Conservation (phyloP, 768 basidiomycete species). For the Dioszegia hungarica region DNA sequence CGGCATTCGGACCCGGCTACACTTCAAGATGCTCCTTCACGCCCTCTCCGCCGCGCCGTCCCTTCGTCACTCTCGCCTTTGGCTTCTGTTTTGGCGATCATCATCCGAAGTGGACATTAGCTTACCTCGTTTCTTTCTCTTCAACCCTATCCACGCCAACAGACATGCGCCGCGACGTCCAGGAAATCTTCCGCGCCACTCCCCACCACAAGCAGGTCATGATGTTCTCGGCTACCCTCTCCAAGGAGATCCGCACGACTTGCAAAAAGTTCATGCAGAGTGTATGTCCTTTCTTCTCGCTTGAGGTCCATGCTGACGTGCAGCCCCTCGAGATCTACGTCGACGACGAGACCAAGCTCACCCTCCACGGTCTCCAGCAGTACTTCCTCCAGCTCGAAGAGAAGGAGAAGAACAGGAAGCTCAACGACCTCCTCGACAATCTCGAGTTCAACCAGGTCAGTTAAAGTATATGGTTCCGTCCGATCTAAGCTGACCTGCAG, state of each 20-base stretch:
- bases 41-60: not conserved
- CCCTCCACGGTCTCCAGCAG: constrained; percentile 95
- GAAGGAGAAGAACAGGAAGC: constrained; percentile 88
- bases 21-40: not conserved
- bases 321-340: constrained; percentile 99
- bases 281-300: constrained; percentile 56
- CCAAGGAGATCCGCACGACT: constrained; percentile 92
- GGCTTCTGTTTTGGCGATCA: not conserved
- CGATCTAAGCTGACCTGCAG: constrained; percentile 51
- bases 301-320: constrained; percentile 10
- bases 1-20: no score
- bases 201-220: constrained; percentile 99
- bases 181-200: constrained; percentile 98
- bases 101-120: constrained; percentile 4
- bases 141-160: constrained; percentile 46
- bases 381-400: constrained; percentile 98
- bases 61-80: no score
- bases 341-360: constrained; percentile 97
- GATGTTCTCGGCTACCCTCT: constrained; percentile 99
- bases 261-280: constrained; percentile 99
- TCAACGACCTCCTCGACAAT: constrained; percentile 90
- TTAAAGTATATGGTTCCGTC: no score
- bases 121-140: constrained; percentile 24
- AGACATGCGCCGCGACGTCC: constrained; percentile 99
- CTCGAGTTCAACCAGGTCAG: constrained; percentile 96